Conservation (phyloP, 768 basidiomycete genomes). For the Mycena amicta region DNA sequence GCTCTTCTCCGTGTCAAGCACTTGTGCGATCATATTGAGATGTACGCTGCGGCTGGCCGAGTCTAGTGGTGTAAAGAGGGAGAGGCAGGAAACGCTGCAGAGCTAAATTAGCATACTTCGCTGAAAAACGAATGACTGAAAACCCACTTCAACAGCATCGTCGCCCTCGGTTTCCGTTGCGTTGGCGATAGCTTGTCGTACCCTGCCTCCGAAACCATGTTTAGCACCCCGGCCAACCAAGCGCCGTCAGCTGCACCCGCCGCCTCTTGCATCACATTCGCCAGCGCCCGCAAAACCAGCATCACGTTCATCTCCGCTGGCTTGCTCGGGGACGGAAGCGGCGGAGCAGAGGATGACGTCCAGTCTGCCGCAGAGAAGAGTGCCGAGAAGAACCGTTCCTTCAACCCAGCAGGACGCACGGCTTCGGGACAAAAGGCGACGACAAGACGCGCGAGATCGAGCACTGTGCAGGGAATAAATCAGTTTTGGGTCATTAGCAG, state of each 20-base stretch:
- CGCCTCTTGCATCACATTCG: slow-evolving; percentile 75
- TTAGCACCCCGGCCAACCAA: slow-evolving; percentile 68
- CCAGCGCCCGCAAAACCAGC: slow-evolving; percentile 74
- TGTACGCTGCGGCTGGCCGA: slow-evolving; percentile 42
- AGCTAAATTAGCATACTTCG: slow-evolving; percentile 3
- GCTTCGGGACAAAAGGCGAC: slow-evolving; percentile 62
- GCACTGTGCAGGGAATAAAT: too few relatives aligned
- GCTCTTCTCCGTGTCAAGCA: slow-evolving; percentile 48
- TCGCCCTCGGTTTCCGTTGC: slow-evolving; percentile 62
- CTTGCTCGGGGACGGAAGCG: slow-evolving; percentile 63
- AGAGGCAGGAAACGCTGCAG: slow-evolving; percentile 66
- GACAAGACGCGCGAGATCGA: slow-evolving; percentile 83
- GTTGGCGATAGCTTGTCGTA: slow-evolving; percentile 45
- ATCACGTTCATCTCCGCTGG: slow-evolving; percentile 83
- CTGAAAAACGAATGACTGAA: background rate
- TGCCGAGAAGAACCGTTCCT: slow-evolving; percentile 57
- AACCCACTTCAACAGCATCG: slow-evolving; percentile 86
- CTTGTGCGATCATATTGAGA: slow-evolving; percentile 46
- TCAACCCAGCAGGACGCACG: slow-evolving; percentile 45
- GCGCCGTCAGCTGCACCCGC: slow-evolving; percentile 40
- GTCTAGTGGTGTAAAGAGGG: slow-evolving; percentile 45
- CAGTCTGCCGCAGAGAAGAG: slow-evolving; percentile 74
- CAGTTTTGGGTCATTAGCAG: too few relatives aligned
- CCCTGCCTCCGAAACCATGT: slow-evolving; percentile 66
- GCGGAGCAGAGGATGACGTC: slow-evolving; percentile 55